A percentile compares a stretch with the other conserved stretches of the same genome.
Conservation (phyloP, 257 asterid genomes). For the Perilla frutescens region DNA sequence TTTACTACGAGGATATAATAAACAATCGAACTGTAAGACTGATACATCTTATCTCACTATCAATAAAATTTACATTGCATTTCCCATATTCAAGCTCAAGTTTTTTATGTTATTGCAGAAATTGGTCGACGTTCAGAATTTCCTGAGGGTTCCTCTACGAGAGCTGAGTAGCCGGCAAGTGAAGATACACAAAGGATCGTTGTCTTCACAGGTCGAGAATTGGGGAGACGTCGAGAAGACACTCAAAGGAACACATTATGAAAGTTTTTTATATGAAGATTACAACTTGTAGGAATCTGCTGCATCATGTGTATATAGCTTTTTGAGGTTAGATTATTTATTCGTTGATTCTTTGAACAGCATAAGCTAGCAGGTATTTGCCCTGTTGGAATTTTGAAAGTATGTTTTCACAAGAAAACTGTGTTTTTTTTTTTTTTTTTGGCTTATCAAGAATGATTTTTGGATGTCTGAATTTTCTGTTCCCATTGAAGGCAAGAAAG, state of each 20-base stretch:
- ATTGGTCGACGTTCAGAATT: slow-evolving; percentile 77
- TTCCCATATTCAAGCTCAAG: slow-evolving; percentile 2
- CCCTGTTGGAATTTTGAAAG: slow-evolving; percentile 58
- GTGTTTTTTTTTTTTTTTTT: not conserved
- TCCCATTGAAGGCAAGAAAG: not conserved
- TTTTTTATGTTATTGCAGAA: slow-evolving; percentile 48
- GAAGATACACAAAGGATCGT: slow-evolving; percentile 82
- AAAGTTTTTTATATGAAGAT: slow-evolving; percentile 64
- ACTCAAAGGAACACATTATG: slow-evolving; percentile 76
- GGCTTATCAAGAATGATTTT: slow-evolving; percentile 4
- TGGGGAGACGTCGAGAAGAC: slow-evolving; percentile 78
- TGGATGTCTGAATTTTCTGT: not conserved
- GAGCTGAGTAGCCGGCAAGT: slow-evolving; percentile 80
- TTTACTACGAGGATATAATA: slow-evolving; percentile 84
- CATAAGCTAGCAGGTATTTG: slow-evolving; percentile 45
- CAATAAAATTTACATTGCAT: not conserved
- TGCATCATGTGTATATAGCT: slow-evolving; percentile 44
- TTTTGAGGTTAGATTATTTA: slow-evolving; percentile 46
- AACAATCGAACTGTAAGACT: slow-evolving; percentile 74
- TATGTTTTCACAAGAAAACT: slow-evolving; percentile 2
- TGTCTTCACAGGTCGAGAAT: slow-evolving; percentile 78
- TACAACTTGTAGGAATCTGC: slow-evolving; percentile 55
- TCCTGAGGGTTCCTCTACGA: slow-evolving; percentile 70
- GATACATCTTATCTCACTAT: not conserved
- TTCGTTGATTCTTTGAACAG: slow-evolving; percentile 61